Conservation (phyloP, 2,329 filamentous ascomycete genomes). For the Aspergillus fischeri region DNA sequence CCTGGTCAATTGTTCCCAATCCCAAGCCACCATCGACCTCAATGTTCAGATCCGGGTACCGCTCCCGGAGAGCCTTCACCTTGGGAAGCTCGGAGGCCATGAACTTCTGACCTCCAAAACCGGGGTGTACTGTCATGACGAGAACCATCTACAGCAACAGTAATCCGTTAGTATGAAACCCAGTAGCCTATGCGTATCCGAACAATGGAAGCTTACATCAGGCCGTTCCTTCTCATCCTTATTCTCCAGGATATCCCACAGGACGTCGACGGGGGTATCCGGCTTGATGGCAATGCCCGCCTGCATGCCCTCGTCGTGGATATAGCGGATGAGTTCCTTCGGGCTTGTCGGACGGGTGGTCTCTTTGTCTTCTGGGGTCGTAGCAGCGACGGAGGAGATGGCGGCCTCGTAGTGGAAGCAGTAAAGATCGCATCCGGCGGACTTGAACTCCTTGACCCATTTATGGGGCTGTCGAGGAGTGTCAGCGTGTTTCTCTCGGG, state of each 20-base stretch:
- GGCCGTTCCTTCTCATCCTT: constrained; percentile 70
- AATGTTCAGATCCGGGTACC: constrained; percentile 90
- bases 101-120: constrained; percentile 97
- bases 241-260: constrained; percentile 84
- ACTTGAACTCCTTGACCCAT: constrained; percentile 94
- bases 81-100: constrained; percentile 96
- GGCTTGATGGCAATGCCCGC: constrained; percentile 97
- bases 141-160: constrained; percentile 74
- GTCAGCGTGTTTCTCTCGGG: not conserved
- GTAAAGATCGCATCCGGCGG: constrained; percentile 95
- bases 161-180: constrained; percentile 2
- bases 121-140: constrained; percentile 96
- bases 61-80: constrained; percentile 74
- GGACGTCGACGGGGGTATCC: constrained; percentile 80
- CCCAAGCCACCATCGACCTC: constrained; percentile 94
- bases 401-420: constrained; percentile 99
- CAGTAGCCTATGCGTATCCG: not conserved
- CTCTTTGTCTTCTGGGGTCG: constrained; percentile 65
- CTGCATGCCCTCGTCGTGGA: constrained; percentile 81
- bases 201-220: constrained; percentile 62
- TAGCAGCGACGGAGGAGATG: constrained; percentile 74
- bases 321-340: constrained; percentile 80
- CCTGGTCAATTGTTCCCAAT: constrained; percentile 83
- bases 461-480: constrained; percentile 73
- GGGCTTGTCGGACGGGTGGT: constrained; percentile 70